A percentile compares a stretch with the other conserved stretches of the same genome.
Conservation (phyloP, 176 grass and related monocot species). For the Carex pumila region DNA sequence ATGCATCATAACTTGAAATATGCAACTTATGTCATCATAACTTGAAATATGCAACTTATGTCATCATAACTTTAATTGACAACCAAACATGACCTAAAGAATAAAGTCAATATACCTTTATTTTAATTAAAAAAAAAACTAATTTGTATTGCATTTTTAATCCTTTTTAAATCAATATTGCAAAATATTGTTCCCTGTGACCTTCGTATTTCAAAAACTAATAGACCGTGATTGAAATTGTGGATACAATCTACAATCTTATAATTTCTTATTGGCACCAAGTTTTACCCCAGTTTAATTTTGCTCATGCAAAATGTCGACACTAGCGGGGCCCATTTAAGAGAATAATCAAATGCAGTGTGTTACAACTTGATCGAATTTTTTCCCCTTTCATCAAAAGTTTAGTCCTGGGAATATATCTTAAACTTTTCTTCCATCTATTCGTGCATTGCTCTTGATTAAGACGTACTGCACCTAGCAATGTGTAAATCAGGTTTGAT, state of each 20-base stretch:
- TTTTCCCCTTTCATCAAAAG: slow-evolving; percentile 28
- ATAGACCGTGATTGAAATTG: too few relatives aligned
- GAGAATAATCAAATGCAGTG: slow-evolving; percentile 28
- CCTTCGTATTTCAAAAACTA: too few relatives aligned
- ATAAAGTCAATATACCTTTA: too few relatives aligned
- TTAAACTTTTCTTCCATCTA: slow-evolving; percentile 35
- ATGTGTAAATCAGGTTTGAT: slow-evolving; percentile 9
- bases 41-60: too few relatives aligned
- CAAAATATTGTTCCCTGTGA: too few relatives aligned
- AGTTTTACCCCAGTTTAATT: neutral
- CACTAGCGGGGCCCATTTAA: slow-evolving; percentile 23
- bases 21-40: too few relatives aligned
- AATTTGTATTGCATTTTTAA: too few relatives aligned
- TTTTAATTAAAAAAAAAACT: too few relatives aligned
- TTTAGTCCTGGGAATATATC: slow-evolving; percentile 44
- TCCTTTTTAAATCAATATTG: too few relatives aligned
- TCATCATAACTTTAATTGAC: too few relatives aligned
- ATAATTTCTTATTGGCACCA: neutral
- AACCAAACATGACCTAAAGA: too few relatives aligned
- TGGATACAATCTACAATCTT: neutral
- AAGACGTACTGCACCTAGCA: slow-evolving; percentile 19
- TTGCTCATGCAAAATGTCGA: slow-evolving; percentile 31
- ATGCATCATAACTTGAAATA: too few relatives aligned
- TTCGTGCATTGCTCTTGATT: slow-evolving; percentile 25
- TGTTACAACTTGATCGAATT: slow-evolving; percentile 27